A percentile compares a stretch with the other conserved stretches of the same genome.
Conservation (phyloP, 768 basidiomycete genomes). For the Termitomyces sp. region DNA sequence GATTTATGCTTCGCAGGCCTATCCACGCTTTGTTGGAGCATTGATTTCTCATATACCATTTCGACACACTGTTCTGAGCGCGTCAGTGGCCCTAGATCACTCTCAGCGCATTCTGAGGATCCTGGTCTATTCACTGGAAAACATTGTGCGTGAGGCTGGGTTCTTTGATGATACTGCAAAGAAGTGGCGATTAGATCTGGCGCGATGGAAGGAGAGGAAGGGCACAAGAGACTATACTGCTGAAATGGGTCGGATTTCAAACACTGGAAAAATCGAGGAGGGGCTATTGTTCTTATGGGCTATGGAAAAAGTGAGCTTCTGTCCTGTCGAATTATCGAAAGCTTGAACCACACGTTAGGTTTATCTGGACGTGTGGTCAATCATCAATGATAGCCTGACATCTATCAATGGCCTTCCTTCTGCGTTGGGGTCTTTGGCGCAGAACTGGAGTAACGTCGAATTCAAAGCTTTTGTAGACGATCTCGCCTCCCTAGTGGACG, state of each 20-base stretch:
- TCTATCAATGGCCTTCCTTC: constrained; percentile 6
- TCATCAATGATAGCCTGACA: constrained; percentile 29
- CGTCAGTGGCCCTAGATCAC: constrained; percentile 29
- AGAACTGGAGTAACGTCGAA: constrained; percentile 59
- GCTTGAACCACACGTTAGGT: constrained; percentile 37
- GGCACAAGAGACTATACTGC: constrained; percentile 69
- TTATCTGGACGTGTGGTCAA: constrained; percentile 68
- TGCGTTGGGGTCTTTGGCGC: constrained; percentile 46
- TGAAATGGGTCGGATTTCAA: constrained; percentile 57
- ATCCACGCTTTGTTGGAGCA: constrained; percentile 67
- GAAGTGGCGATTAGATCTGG: constrained; percentile 41
- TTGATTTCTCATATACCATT: constrained; percentile 62
- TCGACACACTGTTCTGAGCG: constrained; percentile 24
- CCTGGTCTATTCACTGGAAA: constrained; percentile 51
- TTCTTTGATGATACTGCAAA: constrained; percentile 58
- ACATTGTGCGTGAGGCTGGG: constrained; percentile 50
- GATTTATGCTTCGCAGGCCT: constrained; percentile 71
- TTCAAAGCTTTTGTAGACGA: constrained; percentile 52
- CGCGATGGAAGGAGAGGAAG: constrained; percentile 49
- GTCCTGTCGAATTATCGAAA: background rate
- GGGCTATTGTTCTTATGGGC: constrained; percentile 75
- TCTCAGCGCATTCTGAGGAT: constrained; percentile 38
- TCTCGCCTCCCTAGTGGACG: constrained; percentile 45
- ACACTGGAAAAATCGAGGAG: constrained; percentile 47
- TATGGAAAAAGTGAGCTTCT: constrained; percentile 60